Conservation (phyloP, 2,329 filamentous ascomycete genomes). For the Chalaropsis ovoidea region DNA sequence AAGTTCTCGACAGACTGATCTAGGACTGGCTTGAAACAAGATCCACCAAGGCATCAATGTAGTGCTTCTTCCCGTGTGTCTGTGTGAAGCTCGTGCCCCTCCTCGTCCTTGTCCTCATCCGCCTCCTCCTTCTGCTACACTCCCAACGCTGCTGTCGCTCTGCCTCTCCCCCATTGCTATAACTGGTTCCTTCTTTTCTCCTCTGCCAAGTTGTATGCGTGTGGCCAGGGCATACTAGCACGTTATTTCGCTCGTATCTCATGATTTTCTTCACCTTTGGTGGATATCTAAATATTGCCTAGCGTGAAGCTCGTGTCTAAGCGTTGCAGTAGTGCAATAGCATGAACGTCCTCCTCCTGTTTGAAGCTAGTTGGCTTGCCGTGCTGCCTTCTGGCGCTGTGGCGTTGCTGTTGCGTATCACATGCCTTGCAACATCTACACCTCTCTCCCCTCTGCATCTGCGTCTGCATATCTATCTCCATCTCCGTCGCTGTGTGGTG, state of each 20-base stretch:
- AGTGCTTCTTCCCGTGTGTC: not conserved
- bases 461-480: not conserved
- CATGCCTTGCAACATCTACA: not conserved
- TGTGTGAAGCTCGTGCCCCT: too few species aligned
- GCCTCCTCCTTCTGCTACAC: too few species aligned
- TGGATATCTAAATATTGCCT: conserved; percentile 5
- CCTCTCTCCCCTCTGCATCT: not conserved
- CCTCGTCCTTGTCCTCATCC: too few species aligned
- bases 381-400: not conserved
- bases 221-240: not conserved
- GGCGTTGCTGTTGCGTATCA: too few species aligned
- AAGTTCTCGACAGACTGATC: not conserved
- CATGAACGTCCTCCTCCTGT: not conserved
- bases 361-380: conserved; percentile 10
- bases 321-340: conserved; percentile 16
- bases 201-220: not conserved
- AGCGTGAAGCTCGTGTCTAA: not conserved
- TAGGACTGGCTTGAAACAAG: conserved; percentile 2
- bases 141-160: too few species aligned
- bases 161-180: not conserved
- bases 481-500: not conserved
- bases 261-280: not conserved
- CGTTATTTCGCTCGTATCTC: conserved; percentile 7
- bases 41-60: conserved; percentile 1
- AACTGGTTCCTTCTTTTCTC: not conserved